Percentiles rank a stretch among this genome's conserved stretches.
Evolutionary conservation across 228 moss, liverwort and hornwort genomes (phyloP).

Genomic region (Sphagnum magellanicum): DNA sequence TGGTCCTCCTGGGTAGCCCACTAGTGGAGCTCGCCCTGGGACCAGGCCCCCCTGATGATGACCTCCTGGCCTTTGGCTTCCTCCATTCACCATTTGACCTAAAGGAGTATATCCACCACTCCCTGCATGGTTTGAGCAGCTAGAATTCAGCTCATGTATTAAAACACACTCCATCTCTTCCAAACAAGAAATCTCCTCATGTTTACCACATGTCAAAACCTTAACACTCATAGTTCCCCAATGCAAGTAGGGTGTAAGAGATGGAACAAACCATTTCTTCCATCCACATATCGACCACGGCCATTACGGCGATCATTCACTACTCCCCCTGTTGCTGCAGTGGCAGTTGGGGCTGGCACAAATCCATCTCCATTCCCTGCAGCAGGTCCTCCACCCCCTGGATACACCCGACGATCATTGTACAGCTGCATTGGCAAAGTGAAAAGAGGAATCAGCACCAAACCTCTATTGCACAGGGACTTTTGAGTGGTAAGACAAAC

Average conservation of each 20-base stretch:
- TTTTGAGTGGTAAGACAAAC: too few relatives aligned
- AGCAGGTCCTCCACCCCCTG: constrained; percentile 51
- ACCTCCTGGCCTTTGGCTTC: constrained; percentile 39
- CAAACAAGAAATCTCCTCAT: not conserved
- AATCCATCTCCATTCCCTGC: constrained; percentile 43
- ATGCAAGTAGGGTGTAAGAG: too few relatives aligned
- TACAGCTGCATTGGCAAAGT: constrained; percentile 27
- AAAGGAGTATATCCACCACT: constrained; percentile 37
- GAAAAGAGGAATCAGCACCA: not conserved
- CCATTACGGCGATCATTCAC: constrained; percentile 44
- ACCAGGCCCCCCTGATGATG: constrained; percentile 36
- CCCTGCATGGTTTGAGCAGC: not conserved
- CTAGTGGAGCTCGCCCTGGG: constrained; percentile 29
- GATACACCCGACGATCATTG: constrained; percentile 61
- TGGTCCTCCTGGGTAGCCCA: constrained; percentile 42
- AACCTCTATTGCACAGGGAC: not conserved
- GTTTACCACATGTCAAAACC: too few relatives aligned
- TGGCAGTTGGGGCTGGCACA: constrained; percentile 46
- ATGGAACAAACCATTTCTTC: constrained; percentile 28
- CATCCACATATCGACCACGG: constrained; percentile 41
- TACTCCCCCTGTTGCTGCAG: constrained; percentile 36
- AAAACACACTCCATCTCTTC: not conserved
- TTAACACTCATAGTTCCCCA: too few relatives aligned
- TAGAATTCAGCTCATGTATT: not conserved
- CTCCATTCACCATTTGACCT: constrained; percentile 35